Evolutionary conservation across 768 basidiomycete species (phyloP).

Genomic region (Lentinula aciculospora): DNA sequence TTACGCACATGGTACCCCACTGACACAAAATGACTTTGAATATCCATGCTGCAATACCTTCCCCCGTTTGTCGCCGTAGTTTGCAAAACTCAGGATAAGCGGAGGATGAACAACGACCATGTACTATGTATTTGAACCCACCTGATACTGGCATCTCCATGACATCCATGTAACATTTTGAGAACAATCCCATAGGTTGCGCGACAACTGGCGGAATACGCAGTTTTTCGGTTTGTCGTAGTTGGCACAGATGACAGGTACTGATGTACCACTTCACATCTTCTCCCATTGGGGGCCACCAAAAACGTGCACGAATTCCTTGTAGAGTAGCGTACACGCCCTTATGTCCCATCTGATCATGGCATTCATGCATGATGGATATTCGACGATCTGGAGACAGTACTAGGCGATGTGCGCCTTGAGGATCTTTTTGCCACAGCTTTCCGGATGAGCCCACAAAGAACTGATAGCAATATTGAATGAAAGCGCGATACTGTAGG

Average conservation of each 20-base stretch:
- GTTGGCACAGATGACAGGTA: conserved; percentile 11
- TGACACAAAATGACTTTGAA: conserved; percentile 19
- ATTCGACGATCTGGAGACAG: neutral
- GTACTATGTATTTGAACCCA: conserved; percentile 18
- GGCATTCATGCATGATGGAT: conserved; percentile 1
- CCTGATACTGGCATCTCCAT: conserved; percentile 21
- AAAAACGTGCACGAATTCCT: conserved; percentile 3
- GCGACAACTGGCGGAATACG: conserved; percentile 22
- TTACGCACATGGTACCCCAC: conserved; percentile 19
- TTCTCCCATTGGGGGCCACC: conserved; percentile 8
- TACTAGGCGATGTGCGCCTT: neutral
- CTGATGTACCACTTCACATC: conserved; percentile 9
- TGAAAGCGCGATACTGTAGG: neutral
- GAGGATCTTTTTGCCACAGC: neutral
- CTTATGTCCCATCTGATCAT: conserved; percentile 9
- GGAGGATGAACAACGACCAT: conserved; percentile 18
- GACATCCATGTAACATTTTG: conserved; percentile 20
- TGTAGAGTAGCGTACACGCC: neutral
- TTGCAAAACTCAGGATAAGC: conserved; percentile 17
- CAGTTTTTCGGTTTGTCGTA: neutral
- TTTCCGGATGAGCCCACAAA: neutral
- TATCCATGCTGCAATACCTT: conserved; percentile 18
- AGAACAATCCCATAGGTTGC: conserved; percentile 19
- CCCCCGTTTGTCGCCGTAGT: conserved; percentile 16
- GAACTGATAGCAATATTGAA: neutral